phyloP scores from a whole-genome alignment of 2,329 filamentous ascomycete genomes.

The Sarocladiaceae sp. region DNA sequence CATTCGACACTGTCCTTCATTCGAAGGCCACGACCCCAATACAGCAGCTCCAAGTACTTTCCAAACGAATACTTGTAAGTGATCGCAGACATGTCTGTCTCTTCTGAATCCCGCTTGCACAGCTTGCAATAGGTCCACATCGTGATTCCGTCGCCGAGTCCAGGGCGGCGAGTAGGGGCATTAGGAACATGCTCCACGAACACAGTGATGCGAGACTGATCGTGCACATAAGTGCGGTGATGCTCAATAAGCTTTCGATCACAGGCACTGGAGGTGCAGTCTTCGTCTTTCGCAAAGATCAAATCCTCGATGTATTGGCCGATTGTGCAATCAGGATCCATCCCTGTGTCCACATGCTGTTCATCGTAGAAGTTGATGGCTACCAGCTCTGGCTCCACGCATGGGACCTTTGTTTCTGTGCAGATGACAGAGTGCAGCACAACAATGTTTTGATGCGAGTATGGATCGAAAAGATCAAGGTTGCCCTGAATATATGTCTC shows the following conservation, averaged over 20 bases:
- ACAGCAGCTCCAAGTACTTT: conserved; percentile 95
- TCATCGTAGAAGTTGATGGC: conserved; percentile 93
- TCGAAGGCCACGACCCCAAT: conserved; percentile 85
- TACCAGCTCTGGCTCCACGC: conserved; percentile 84
- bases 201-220: conserved; percentile 87
- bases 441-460: conserved; percentile 93
- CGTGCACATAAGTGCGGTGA: conserved; percentile 95
- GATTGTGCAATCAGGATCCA: conserved; percentile 85
- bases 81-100: conserved; percentile 85
- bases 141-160: conserved; percentile 62
- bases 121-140: conserved; percentile 98
- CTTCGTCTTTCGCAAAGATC: conserved; percentile 68
- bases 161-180: conserved; percentile 32
- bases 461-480: conserved; percentile 86
- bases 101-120: conserved; percentile 85
- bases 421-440: conserved; percentile 92
- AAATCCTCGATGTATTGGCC: conserved; percentile 94
- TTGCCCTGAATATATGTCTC: conserved; percentile 91
- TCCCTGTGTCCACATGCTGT: conserved; percentile 66
- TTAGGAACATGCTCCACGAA: conserved; percentile 66
- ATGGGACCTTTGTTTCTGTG: conserved; percentile 89
- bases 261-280: conserved; percentile 80
- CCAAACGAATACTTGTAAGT: conserved; percentile 99
- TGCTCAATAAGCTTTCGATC: conserved; percentile 88
- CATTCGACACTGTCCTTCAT: conserved; percentile 68